Evolutionary conservation across 768 basidiomycete genomes (phyloP).

Genomic region (Lyophyllum decastes): DNA sequence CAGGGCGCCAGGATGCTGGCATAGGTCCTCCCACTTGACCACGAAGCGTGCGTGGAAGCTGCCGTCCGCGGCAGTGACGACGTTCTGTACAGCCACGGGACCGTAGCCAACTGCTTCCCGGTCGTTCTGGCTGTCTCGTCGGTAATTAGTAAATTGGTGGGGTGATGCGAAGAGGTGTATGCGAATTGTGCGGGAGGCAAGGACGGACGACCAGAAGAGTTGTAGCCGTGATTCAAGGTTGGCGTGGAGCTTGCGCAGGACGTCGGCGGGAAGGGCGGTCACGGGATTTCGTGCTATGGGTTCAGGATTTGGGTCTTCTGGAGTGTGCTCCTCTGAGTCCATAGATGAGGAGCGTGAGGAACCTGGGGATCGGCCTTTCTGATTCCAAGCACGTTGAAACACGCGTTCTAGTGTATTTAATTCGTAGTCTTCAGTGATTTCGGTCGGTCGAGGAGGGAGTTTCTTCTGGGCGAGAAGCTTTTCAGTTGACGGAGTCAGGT

Average conservation of each 20-base stretch:
- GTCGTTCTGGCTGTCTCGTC: slow-evolving; percentile 21
- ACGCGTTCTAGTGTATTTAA: slow-evolving; percentile 55
- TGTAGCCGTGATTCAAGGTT: slow-evolving; percentile 79
- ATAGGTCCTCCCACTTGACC: slow-evolving; percentile 71
- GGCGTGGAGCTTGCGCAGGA: slow-evolving; percentile 57
- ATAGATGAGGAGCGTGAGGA: slow-evolving; percentile 21
- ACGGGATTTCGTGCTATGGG: slow-evolving; percentile 7
- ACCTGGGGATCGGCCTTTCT: slow-evolving; percentile 20
- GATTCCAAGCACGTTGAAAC: slow-evolving; percentile 39
- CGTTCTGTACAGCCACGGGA: slow-evolving; percentile 51
- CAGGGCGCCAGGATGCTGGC: slow-evolving; percentile 56
- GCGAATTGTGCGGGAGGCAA: slow-evolving; percentile 63
- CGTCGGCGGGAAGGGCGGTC: slow-evolving; percentile 23
- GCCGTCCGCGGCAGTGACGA: slow-evolving; percentile 69
- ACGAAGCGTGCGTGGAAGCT: slow-evolving; percentile 66
- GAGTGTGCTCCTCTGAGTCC: background rate
- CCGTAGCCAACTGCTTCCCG: slow-evolving; percentile 31
- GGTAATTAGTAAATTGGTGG: slow-evolving; percentile 22
- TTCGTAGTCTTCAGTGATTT: slow-evolving; percentile 62
- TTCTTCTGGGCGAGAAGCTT: slow-evolving; percentile 45
- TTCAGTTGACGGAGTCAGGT: slow-evolving; percentile 45
- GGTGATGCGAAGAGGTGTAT: slow-evolving; percentile 59
- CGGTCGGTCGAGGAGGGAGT: slow-evolving; percentile 58
- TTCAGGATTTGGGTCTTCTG: background rate
- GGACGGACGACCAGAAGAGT: slow-evolving; percentile 78